Base-by-base conservation (phyloP, 1,139 yeast genomes). In the Geotrichum candidum region DNA sequence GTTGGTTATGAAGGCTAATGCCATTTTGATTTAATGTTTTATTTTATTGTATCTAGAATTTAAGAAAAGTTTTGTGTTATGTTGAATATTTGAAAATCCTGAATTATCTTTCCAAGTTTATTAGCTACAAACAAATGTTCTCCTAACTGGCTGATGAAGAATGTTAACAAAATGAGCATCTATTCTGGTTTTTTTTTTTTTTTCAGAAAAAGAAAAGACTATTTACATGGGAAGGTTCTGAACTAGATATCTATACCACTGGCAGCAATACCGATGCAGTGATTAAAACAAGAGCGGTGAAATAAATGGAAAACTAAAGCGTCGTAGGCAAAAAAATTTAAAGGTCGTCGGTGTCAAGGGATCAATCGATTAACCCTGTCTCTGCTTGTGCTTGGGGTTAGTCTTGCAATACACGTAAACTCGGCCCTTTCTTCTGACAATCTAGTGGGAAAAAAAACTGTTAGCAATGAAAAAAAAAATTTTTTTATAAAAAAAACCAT, bases 301-400 rank as follows among this genome's bases (percentile, higher is more conserved):
- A 15, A 41, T 18, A 41, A 41, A 41, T n/a, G 48, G 13, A 41
- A 15, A 41, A 38, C 45, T 38, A 38, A 38, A n/a, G 18, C 18
- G 45, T 50, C 52, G 22, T 22, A 25, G 52, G 15, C 33, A 22
- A 27, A 25, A 23, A 50, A 50, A 50, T 45, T n/a, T 15, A 25
- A 50, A 50, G 18, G n/a, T 50, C 33, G 52, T 25, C 18, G 18
- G 50, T n/a, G 23, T 45, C 33, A 9, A 23, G 18, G 10, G 48
- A 55, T 48, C 53, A 54, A 54, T 54, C 25, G n/a, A 48, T 75
- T 76, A 92, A 67, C 97, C 97, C 77, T 92, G 98, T 77, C 97
- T 90, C 76, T 94, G 99, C 78, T 94, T 94, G 77, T 94, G 99
- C 76, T 90, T 90, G 66, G 92, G 91, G 74, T 91, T 90, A 56